A percentile compares a stretch with the other conserved stretches of the same genome.
Conservation (phyloP, 75 land plant species). For the Larix kaempferi region DNA sequence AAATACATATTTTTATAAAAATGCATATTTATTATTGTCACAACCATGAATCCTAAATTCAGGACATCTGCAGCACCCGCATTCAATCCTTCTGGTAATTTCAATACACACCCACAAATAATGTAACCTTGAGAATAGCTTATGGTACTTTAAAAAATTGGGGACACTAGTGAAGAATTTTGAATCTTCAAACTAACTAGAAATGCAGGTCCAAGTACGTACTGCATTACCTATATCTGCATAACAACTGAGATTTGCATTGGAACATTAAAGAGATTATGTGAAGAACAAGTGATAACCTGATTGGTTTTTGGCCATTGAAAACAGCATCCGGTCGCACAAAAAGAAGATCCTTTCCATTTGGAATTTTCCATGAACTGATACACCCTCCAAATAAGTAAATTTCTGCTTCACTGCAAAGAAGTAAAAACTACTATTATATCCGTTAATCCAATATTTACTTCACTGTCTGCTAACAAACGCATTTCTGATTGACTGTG, state of each 20-base stretch:
- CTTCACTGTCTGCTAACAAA: neutral
- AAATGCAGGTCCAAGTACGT: neutral
- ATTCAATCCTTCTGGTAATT: no score
- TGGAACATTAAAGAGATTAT: neutral
- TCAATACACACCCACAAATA: neutral
- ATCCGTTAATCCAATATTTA: neutral
- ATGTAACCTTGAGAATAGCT: neutral
- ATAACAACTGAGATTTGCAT: conserved; percentile 5
- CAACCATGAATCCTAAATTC: no score
- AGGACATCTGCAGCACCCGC: no score
- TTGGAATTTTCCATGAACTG: conserved; percentile 84
- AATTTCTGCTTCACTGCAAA: conserved; percentile 79
- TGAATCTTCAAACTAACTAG: conserved; percentile 2
- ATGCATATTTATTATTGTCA: no score
- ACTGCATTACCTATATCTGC: neutral
- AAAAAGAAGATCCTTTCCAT: conserved; percentile 82
- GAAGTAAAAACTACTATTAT: conserved; percentile 1
- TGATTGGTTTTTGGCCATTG: conserved; percentile 93
- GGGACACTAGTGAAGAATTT: neutral
- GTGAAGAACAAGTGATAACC: conserved; percentile 26
- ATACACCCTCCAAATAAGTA: conserved; percentile 89
- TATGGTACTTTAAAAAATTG: neutral
- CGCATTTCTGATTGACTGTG: neutral
- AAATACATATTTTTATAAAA: no score
- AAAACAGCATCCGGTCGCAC: conserved; percentile 99